Evolutionary conservation across 2,329 filamentous ascomycete genomes (phyloP).

Genomic region (Neospermospora avenae): DNA sequence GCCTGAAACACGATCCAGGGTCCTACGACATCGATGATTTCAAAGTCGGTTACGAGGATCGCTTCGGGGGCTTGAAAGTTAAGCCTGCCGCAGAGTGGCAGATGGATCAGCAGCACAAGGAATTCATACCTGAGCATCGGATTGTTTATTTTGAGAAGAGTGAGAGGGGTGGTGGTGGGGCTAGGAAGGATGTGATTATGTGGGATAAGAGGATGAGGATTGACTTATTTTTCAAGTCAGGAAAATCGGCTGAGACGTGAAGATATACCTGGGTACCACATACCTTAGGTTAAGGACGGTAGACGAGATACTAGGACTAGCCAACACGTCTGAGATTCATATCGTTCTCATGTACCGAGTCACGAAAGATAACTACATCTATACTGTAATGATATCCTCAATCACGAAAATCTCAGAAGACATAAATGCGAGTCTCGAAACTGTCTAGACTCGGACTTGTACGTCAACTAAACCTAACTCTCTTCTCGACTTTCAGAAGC

Average conservation of each 20-base stretch:
- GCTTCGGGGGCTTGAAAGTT: slow-evolving; percentile 18
- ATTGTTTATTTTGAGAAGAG: slow-evolving; percentile 56
- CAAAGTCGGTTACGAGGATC: slow-evolving; percentile 26
- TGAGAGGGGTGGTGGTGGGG: slow-evolving; percentile 37
- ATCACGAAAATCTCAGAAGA: neutral
- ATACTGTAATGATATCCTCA: neutral
- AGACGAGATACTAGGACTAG: too few relatives aligned
- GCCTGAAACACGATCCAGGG: neutral
- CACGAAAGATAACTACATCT: neutral
- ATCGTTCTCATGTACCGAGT: neutral
- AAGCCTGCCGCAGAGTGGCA: slow-evolving; percentile 22
- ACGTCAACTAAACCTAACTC: too few relatives aligned
- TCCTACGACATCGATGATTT: slow-evolving; percentile 4
- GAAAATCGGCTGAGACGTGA: neutral
- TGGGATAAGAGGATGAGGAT: slow-evolving; percentile 43
- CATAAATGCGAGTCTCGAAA: neutral
- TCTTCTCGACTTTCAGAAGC: too few relatives aligned
- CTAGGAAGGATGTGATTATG: slow-evolving; percentile 50
- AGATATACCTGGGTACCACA: neutral
- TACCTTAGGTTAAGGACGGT: neutral
- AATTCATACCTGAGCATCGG: slow-evolving; percentile 64
- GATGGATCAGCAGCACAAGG: slow-evolving; percentile 47
- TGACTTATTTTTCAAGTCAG: slow-evolving; percentile 21
- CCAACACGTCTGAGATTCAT: neutral
- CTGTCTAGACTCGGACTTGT: neutral